These are phyloP conservation scores for Candida nanaspora DNA, from an alignment of 805 yeast species.

Conservation along the genomic window DNA sequence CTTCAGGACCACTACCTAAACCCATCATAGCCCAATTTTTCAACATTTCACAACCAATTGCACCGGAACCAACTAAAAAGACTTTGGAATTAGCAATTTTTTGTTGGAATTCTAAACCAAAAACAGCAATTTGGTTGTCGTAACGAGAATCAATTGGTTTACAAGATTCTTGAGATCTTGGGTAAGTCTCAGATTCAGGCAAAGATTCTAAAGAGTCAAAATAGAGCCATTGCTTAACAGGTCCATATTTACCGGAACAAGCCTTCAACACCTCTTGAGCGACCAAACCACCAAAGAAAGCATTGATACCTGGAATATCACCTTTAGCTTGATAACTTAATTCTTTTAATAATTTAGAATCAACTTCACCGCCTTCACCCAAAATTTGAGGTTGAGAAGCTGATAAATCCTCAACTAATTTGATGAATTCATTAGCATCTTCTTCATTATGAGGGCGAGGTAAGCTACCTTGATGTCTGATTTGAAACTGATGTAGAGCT, in stretches of 20 bases:
- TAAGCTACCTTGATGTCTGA: slow-evolving; percentile 50
- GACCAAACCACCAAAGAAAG: slow-evolving; percentile 86
- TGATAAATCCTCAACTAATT: slow-evolving; percentile 53
- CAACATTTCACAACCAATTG: slow-evolving; percentile 98
- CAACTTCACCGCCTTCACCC: slow-evolving; percentile 43
- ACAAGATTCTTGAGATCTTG: slow-evolving; percentile 65
- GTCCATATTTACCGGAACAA: slow-evolving; percentile 91
- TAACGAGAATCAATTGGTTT: slow-evolving; percentile 77
- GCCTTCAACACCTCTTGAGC: slow-evolving; percentile 97
- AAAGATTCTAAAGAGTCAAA: slow-evolving; percentile 91
- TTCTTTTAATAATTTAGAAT: slow-evolving; percentile 61
- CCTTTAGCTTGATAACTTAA: slow-evolving; percentile 84
- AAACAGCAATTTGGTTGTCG: slow-evolving; percentile 93
- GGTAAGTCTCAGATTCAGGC: slow-evolving; percentile 51
- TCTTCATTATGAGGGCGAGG: slow-evolving; percentile 73
- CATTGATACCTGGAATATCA: slow-evolving; percentile 83
- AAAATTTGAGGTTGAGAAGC: slow-evolving; percentile 49
- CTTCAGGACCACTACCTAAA: slow-evolving; percentile 84
- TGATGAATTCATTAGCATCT: slow-evolving; percentile 64
- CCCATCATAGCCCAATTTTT: slow-evolving; percentile 98
- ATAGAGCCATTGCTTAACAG: slow-evolving; percentile 85
- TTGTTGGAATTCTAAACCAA: slow-evolving; percentile 74
- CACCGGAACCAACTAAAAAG: slow-evolving; percentile 95
- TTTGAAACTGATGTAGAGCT: slow-evolving; percentile 72
- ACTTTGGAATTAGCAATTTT: slow-evolving; percentile 69